A percentile compares a stretch with the other conserved stretches of the same genome.
phyloP scores from a whole-genome alignment of 2,329 filamentous ascomycete species.

The Claviceps pazoutovae region DNA sequence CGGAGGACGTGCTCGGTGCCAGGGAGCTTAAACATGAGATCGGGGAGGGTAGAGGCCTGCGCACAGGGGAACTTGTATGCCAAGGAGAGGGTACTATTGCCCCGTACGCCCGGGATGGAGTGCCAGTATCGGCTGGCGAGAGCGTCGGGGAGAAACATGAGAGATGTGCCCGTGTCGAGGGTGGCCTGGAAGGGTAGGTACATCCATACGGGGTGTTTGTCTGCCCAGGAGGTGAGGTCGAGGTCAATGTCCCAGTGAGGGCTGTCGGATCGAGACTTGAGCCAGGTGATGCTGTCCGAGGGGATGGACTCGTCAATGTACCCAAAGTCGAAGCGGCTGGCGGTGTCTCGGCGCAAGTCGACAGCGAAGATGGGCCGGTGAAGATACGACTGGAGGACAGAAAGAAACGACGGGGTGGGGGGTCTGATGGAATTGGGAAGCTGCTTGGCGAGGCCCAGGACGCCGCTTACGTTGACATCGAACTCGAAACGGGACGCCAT shows the following conservation, averaged over 20 bases:
- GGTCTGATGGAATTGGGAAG: constrained; percentile 30
- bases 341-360: constrained; percentile 33
- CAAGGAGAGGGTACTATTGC: constrained; percentile 32
- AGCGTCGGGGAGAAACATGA: constrained; percentile 44
- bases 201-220: constrained; percentile 36
- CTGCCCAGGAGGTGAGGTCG: constrained; percentile 27
- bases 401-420: constrained; percentile 28
- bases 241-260: constrained; percentile 33
- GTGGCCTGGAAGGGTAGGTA: constrained; percentile 38
- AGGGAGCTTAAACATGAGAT: constrained; percentile 40
- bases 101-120: constrained; percentile 31
- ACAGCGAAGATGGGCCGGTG: constrained; percentile 31
- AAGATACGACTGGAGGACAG: constrained; percentile 27
- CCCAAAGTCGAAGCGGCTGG: constrained; percentile 38
- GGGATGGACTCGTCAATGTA: constrained; percentile 27
- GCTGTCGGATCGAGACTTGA: constrained; percentile 18
- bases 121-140: constrained; percentile 48
- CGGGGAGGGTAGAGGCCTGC: constrained; percentile 37
- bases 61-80: constrained; percentile 46
- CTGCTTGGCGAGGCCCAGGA: constrained; percentile 37
- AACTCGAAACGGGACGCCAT: constrained; percentile 30
- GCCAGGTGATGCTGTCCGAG: constrained; percentile 28
- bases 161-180: constrained; percentile 54
- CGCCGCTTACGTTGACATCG: constrained; percentile 30
- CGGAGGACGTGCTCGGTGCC: constrained; percentile 34